A percentile compares a stretch with the other conserved stretches of the same genome.
Conservation (phyloP, 2,329 filamentous ascomycete genomes). For the Hortaea sp. region DNA sequence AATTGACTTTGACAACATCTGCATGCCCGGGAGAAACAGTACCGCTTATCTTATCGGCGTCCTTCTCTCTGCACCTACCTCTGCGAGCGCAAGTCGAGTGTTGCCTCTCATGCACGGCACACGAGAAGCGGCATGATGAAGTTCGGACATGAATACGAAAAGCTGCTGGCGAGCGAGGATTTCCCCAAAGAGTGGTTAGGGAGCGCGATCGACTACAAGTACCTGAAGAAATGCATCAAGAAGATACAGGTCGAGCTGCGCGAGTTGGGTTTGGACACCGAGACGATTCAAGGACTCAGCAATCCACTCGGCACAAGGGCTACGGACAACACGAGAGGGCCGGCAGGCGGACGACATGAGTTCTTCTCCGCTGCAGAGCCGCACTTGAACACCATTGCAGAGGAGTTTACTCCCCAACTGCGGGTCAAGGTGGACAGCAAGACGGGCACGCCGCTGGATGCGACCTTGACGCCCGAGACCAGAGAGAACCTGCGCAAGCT, state of each 20-base stretch:
- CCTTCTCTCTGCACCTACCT: no score
- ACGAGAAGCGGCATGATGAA: slow-evolving; percentile 51
- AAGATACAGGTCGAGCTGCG: slow-evolving; percentile 63
- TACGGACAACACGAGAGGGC: slow-evolving; percentile 1
- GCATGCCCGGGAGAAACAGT: no score
- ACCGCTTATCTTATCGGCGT: no score
- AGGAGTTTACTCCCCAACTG: slow-evolving; percentile 54
- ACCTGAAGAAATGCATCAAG: slow-evolving; percentile 84
- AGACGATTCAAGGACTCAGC: slow-evolving; percentile 58
- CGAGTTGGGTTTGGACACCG: slow-evolving; percentile 59
- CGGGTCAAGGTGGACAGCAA: slow-evolving; percentile 58
- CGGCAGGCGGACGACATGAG: slow-evolving; percentile 2
- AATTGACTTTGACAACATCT: no score
- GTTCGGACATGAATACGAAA: slow-evolving; percentile 70
- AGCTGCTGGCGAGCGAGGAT: slow-evolving; percentile 57
- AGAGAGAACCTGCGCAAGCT: slow-evolving; percentile 53
- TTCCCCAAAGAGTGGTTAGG: slow-evolving; percentile 65
- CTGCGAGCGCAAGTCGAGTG: no score
- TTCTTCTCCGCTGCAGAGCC: slow-evolving; percentile 17
- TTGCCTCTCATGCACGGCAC: no score
- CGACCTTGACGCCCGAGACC: slow-evolving; percentile 55
- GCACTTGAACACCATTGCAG: slow-evolving; percentile 13
- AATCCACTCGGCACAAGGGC: slow-evolving; percentile 23
- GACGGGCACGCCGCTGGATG: slow-evolving; percentile 59
- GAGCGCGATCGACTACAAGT: slow-evolving; percentile 70